A percentile compares a stretch with the other conserved stretches of the same genome.
Evolutionary conservation across 192 early-diverging fungal species (phyloP).

Genomic region (Coemansia sp.): DNA sequence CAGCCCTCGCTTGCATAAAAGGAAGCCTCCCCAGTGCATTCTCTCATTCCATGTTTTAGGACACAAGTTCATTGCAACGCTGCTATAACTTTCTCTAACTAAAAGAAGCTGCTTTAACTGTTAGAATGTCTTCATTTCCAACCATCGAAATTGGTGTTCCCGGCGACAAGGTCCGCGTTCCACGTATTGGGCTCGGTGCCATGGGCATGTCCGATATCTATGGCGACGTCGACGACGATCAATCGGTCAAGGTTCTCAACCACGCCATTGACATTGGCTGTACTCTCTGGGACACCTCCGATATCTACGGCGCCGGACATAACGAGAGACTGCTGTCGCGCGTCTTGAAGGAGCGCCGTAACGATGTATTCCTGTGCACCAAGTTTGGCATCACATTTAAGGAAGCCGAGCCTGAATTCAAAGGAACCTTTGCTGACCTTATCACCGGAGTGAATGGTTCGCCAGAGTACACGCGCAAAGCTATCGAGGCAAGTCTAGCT

Average conservation of each 20-base stretch:
- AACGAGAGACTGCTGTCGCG: conserved; percentile 57
- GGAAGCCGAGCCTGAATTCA: conserved; percentile 9
- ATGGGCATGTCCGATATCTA: conserved; percentile 46
- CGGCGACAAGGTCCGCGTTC: conserved; percentile 18
- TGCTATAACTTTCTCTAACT: no score
- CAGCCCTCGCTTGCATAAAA: no score
- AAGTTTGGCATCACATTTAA: conserved; percentile 53
- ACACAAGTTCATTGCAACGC: neutral
- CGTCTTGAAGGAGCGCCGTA: conserved; percentile 48
- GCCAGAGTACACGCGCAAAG: conserved; percentile 51
- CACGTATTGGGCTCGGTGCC: conserved; percentile 32
- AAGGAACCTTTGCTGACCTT: conserved; percentile 9
- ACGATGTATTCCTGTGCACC: conserved; percentile 57
- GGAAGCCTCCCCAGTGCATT: no score
- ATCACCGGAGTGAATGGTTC: conserved; percentile 33
- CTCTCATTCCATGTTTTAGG: no score
- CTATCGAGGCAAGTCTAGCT: conserved; percentile 42
- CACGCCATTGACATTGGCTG: conserved; percentile 54
- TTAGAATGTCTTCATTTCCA: neutral
- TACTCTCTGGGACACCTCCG: conserved; percentile 58
- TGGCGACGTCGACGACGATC: conserved; percentile 23
- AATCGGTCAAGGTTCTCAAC: conserved; percentile 46
- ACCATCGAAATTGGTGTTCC: conserved; percentile 22
- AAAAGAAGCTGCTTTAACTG: no score
- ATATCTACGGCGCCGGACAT: conserved; percentile 55